Percentiles rank a stretch among this genome's conserved stretches.
These are phyloP conservation scores for Xylariales sp. DNA, from an alignment of 2,329 filamentous ascomycete species.

Conservation along the genomic window DNA sequence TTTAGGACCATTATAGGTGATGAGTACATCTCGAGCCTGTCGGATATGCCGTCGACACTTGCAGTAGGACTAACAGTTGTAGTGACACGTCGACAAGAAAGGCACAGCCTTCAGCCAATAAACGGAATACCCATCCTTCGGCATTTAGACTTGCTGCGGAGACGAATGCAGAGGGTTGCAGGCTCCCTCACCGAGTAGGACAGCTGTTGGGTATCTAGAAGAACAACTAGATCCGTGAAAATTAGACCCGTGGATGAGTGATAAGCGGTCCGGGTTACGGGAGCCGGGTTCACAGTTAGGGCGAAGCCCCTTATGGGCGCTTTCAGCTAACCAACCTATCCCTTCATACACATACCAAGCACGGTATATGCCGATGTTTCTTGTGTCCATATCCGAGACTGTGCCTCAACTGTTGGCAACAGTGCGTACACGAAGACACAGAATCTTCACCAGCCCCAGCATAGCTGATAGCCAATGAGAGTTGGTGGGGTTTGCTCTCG, in stretches of 20 bases:
- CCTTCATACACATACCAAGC: constrained; percentile 7
- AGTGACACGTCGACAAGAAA: constrained; percentile 26
- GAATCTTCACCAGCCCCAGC: constrained; percentile 13
- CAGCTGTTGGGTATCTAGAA: constrained; percentile 10
- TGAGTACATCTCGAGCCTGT: constrained; percentile 7
- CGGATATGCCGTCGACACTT: constrained; percentile 10
- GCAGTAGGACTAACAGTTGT: constrained; percentile 13
- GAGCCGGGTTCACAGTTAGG: constrained; percentile 24
- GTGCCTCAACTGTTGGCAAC: constrained; percentile 14
- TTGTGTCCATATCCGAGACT: constrained; percentile 6
- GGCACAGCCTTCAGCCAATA: constrained; percentile 20
- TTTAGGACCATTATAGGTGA: not conserved
- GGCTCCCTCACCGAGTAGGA: constrained; percentile 15
- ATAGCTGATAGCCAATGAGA: constrained; percentile 11
- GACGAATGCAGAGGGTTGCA: constrained; percentile 17
- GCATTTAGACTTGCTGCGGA: constrained; percentile 21
- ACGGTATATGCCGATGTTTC: constrained; percentile 5
- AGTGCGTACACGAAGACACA: constrained; percentile 8
- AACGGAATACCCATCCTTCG: not conserved
- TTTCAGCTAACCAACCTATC: no score
- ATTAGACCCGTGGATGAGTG: constrained; percentile 28
- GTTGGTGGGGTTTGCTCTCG: constrained; percentile 6
- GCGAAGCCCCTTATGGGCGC: not conserved
- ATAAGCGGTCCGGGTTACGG: constrained; percentile 17
- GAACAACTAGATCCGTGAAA: constrained; percentile 29